Conservation (phyloP, 441 rosid genomes). For the Bocquillonia castaneifolia region DNA sequence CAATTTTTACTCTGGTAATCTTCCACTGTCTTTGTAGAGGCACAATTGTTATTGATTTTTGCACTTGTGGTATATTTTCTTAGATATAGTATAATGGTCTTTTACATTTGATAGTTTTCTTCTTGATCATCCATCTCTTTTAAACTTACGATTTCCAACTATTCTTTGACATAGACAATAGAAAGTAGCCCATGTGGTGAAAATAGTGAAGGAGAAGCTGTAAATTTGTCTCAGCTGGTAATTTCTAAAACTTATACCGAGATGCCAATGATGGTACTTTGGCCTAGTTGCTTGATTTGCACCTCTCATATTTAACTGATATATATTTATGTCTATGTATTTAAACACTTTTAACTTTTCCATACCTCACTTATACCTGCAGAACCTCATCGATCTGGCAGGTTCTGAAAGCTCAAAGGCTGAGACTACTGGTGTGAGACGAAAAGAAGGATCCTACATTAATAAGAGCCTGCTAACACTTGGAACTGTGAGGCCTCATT, state of each 20-base stretch:
- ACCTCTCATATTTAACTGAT: background rate
- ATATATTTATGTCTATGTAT: background rate
- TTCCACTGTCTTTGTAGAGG: constrained; percentile 17
- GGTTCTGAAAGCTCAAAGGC: constrained; percentile 99
- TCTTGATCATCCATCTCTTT: constrained; percentile 9
- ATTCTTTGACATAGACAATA: constrained; percentile 57
- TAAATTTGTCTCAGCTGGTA: constrained; percentile 96
- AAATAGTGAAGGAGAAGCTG: constrained; percentile 81
- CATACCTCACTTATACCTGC: constrained; percentile 50
- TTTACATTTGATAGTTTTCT: background rate
- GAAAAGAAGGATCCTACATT: constrained; percentile 96
- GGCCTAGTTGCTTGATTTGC: background rate
- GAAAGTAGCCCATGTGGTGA: constrained; percentile 88
- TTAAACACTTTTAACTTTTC: constrained; percentile 31
- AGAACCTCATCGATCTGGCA: constrained; percentile 99
- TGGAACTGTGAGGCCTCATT: constrained; percentile 76
- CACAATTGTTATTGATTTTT: constrained; percentile 3
- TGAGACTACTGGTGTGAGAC: constrained; percentile 87
- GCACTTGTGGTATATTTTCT: constrained; percentile 4
- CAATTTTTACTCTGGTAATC: constrained; percentile 89
- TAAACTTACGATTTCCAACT: constrained; percentile 21
- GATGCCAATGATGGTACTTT: constrained; percentile 16
- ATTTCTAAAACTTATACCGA: constrained; percentile 31
- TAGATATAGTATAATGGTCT: background rate
- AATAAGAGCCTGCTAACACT: constrained; percentile 97